Evolutionary conservation across 148 eudicot species (phyloP).

Genomic region (Fagopyrum tataricum): DNA sequence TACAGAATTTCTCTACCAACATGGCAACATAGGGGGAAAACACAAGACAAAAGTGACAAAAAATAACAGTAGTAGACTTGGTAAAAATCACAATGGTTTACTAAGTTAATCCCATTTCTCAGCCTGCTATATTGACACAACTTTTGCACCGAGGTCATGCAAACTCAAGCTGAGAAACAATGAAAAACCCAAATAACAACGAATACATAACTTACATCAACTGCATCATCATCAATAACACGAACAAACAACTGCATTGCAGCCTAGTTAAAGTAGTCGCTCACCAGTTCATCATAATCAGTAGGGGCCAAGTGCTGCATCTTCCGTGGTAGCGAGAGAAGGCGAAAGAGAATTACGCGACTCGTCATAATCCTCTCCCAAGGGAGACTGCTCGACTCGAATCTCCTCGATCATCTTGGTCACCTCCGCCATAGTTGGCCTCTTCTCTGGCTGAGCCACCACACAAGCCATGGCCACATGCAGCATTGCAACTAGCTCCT

Average conservation of each 20-base stretch:
- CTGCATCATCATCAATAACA: neutral
- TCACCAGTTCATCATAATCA: neutral
- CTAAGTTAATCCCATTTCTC: conserved; percentile 5
- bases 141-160: conserved; percentile 11
- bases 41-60: neutral
- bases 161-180: conserved; percentile 5
- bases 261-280: neutral
- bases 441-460: conserved; percentile 63
- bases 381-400: conserved; percentile 80
- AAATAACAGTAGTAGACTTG: neutral
- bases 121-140: neutral
- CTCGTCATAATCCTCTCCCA: conserved; percentile 88
- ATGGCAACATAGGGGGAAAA: neutral
- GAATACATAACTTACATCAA: neutral
- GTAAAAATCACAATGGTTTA: conserved; percentile 4
- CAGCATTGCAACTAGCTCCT: conserved; percentile 82
- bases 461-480: conserved; percentile 92
- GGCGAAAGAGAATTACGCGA: conserved; percentile 75
- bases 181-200: neutral
- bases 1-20: neutral
- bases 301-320: conserved; percentile 15
- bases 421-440: conserved; percentile 76
- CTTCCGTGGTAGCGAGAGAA: conserved; percentile 75
- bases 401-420: conserved; percentile 87
- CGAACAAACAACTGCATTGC: neutral